Conservation (phyloP, 495 filamentous ascomycete genomes). For the Amorphotheca resinae region DNA sequence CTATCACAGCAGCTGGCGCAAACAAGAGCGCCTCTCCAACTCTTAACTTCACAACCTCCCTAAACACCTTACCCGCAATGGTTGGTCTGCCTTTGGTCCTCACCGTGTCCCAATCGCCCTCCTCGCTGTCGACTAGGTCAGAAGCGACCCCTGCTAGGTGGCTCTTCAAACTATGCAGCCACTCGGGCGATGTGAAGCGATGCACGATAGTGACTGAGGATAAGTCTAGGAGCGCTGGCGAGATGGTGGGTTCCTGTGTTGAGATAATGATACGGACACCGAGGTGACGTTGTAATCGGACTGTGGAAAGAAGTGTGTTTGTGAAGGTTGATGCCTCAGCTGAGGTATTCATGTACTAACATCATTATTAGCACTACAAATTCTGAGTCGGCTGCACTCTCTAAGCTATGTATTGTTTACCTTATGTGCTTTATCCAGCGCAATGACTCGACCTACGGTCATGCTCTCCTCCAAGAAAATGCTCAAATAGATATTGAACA, state of each 20-base stretch:
- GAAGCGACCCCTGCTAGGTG: constrained; percentile 41
- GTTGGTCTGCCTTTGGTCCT: not conserved
- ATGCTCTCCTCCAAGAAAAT: constrained; percentile 44
- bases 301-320: constrained; percentile 47
- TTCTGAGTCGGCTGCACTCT: not conserved
- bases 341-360: constrained; percentile 37
- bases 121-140: constrained; percentile 1
- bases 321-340: constrained; percentile 40
- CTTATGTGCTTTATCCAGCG: constrained; percentile 26
- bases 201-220: constrained; percentile 67
- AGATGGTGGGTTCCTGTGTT: constrained; percentile 72
- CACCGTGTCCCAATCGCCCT: not conserved
- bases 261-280: constrained; percentile 55
- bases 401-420: constrained; percentile 4
- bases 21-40: constrained; percentile 58
- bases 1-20: constrained; percentile 36
- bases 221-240: constrained; percentile 52
- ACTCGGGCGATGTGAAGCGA: constrained; percentile 58
- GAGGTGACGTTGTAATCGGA: constrained; percentile 60
- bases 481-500: constrained; percentile 56
- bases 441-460: constrained; percentile 34
- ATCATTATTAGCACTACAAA: not conserved
- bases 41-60: constrained; percentile 42
- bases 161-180: constrained; percentile 46
- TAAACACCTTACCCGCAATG: constrained; percentile 29